Evolutionary conservation across 441 rosid species (phyloP), one percentile per base, ranked within the genome.

Genomic region (Gossypium schwendimanii): DNA sequence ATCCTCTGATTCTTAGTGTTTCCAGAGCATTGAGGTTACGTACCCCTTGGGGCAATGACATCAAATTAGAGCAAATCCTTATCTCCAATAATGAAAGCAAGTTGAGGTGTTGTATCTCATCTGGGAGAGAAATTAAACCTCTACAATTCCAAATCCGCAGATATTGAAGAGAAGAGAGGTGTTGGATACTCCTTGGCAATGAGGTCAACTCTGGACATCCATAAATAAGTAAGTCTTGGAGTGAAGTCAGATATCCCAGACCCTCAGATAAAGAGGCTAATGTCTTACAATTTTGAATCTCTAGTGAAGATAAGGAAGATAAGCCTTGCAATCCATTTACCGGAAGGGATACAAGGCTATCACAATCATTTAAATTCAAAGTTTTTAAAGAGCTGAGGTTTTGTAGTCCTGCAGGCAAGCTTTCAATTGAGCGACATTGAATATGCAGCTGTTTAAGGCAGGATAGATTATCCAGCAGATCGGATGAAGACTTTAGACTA

Each of bases 321-420:
- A 70, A n/a, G 3, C 50, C 71, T 3, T 9, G 0, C 14, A 73
- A 26, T 31, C 17, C 57, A 24, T 28, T 28, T 7, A 3, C 15
- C 6, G 68, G 64, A 7, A 73, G 55, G 53, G 67, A 15, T 2
- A 49, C 54, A 18, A 47, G 4, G 28, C 24, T 21, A 0, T 18
- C 1, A n/a, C 75, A 78, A 0, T 0, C 0, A 6, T 0, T 0
- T 12, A 53, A 5, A 63, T 26, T 0, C 31, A 26, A 26, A 26
- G 31, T 26, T 26, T 26, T 0, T 26, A 3, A 26, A 26, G 31
- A 17, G 26, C 44, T 63, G 5, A 78, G 50, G 4, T 66, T 55
- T 12, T 17, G 24, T 12, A 74, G 54, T 58, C 73, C 74, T 4
- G 62, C 45, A 1, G 81, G 75, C 53, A 78, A 71, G 71, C 21